Evolutionary conservation across 306 rosid genomes (phyloP).

Genomic region (Dryas octopetala): DNA sequence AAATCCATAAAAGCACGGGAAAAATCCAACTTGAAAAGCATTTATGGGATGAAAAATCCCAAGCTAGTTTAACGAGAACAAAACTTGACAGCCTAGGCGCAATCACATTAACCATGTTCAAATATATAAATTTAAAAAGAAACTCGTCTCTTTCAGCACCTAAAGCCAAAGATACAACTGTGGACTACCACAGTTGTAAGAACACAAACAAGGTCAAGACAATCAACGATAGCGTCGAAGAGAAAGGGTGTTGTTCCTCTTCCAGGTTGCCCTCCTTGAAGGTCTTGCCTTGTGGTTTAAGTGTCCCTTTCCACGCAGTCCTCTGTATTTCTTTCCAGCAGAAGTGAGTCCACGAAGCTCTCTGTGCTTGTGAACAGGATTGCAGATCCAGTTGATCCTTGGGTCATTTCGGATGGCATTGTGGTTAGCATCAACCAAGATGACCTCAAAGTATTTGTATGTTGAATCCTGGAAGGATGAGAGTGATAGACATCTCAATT

Average conservation of each 20-base stretch:
- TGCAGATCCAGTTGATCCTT: slow-evolving; percentile 31
- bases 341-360: slow-evolving; percentile 68
- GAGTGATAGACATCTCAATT: neutral
- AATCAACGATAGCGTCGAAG: slow-evolving; percentile 36
- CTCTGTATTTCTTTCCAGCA: slow-evolving; percentile 80
- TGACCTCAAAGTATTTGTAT: slow-evolving; percentile 25
- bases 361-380: slow-evolving; percentile 39
- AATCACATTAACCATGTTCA: neutral
- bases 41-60: neutral
- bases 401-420: slow-evolving; percentile 29
- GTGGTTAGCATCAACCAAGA: slow-evolving; percentile 26
- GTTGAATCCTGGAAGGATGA: slow-evolving; percentile 10
- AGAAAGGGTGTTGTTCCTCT: slow-evolving; percentile 39
- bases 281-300: slow-evolving; percentile 65
- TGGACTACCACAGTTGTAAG: neutral
- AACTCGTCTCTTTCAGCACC: neutral
- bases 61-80: slow-evolving; percentile 4
- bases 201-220: neutral
- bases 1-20: too few species aligned
- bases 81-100: slow-evolving; percentile 5
- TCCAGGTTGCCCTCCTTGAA: slow-evolving; percentile 61
- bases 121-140: neutral
- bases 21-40: too few species aligned
- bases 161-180: neutral
- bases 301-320: slow-evolving; percentile 77